Percentiles rank a stretch among this genome's conserved stretches.
These are phyloP conservation scores for Aspergillus sojae DNA, from an alignment of 2,329 filamentous ascomycete genomes.

Conservation along the genomic window DNA sequence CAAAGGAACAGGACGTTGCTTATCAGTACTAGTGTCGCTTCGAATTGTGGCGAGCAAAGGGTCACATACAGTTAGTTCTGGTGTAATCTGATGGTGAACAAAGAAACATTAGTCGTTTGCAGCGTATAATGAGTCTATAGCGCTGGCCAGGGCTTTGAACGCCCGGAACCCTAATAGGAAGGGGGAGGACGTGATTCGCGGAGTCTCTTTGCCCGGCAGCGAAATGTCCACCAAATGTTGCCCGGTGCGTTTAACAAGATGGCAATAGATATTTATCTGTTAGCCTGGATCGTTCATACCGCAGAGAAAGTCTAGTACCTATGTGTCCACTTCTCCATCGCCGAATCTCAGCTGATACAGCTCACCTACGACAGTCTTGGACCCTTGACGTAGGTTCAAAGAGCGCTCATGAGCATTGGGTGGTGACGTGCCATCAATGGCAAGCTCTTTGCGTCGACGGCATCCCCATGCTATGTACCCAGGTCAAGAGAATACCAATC, in stretches of 20 bases:
- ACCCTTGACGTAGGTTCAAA: no score
- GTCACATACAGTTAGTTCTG: neutral
- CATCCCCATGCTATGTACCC: no score
- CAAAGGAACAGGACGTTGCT: no score
- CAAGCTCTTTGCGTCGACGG: no score
- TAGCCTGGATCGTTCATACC: neutral
- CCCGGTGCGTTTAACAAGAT: neutral
- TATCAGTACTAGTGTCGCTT: neutral
- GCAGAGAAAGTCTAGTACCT: neutral
- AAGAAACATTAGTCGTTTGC: neutral
- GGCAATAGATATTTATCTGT: neutral
- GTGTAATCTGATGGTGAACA: neutral
- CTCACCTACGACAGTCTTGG: no score
- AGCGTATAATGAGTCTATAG: neutral
- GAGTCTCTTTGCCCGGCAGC: neutral
- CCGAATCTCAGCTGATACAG: no score
- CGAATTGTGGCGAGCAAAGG: neutral
- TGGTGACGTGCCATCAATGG: no score
- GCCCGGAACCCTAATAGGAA: neutral
- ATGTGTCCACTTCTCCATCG: no score
- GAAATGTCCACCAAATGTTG: neutral
- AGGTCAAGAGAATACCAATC: no score
- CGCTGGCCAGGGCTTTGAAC: neutral
- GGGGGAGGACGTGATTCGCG: neutral
- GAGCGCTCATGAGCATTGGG: no score